Evolutionary conservation across 257 asterid genomes (phyloP), one percentile per base, ranked within the genome.

Genomic region (Plantago elongata): DNA sequence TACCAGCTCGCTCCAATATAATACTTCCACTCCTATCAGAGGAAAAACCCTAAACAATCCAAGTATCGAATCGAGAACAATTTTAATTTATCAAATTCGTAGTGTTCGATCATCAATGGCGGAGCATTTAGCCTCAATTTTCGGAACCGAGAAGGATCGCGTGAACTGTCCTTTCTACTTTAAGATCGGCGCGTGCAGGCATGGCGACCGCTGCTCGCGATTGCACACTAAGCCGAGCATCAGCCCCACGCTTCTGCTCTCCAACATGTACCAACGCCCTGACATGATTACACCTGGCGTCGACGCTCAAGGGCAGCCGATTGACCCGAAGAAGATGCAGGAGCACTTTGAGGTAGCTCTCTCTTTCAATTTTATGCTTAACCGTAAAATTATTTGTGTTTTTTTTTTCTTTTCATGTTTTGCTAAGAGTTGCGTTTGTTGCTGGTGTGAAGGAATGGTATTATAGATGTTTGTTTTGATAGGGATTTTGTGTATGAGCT

Each of bases 211-310:
- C 34, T 88, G 97, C 65, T 91, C 97, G 18, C 93, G 96, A 37
- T 95, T 86, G 59, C 98, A 91, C 74, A 86, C 96, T 45, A 91
- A 88, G 70, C 98, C 98, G 10, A 84, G 95, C 73, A 81, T 86
- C 54, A 91, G 98, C 75, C 95, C 98, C 3, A 88, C 95, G 14
- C 75, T 91, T 12, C 73, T 91, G 66, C 83, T 91, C 13, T 86
- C 97, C 29, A 92, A 92, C 71, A 92, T 92, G 95, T 91, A 92
- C 74, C 97, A 86, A 77, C 78, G 97, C 13, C 98, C 97, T 10
- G 98, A 91, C 77, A 81, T 84, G 86, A 86, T 91, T 64, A 88
- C 95, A 42, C 98, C 98, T n/a, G 98, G 98, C 42, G 91, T 90
- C 69, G 98, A 92, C 71, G 80, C 85, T 16, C 82, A 83, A 61